Evolutionary conservation across 148 eudicot species (phyloP), one percentile per base, ranked within the genome.

Genomic region (Arctostaphylos glauca): DNA sequence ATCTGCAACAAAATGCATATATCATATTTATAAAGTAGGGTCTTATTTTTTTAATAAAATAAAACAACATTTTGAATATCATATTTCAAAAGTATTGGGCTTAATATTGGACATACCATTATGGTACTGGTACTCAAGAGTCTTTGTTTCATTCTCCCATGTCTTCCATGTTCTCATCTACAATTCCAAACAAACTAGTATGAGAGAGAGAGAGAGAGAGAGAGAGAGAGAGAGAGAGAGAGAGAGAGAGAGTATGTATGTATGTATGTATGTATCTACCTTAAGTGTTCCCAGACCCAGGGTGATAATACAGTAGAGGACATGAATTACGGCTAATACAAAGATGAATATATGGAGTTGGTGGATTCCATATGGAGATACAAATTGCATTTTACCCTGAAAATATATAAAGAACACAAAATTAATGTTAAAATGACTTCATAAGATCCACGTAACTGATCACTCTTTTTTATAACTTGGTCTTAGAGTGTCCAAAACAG

Each of bases 161-260:
- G 72, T 66, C 81, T 82, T 88, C 92, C 92, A 90, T 68, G 47
- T 83, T 43, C 89, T 88, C 92, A 90, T 90, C 92, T 90, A 78
- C 78, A 86, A 19, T 10, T 12, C 13, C 23, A 15, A 31, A 54
- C 4, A 49, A 38, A 0, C 38, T 31, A 31, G 38, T 31, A 31
- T 87, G 60, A 89, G 38, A 31, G 38, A 31, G 38, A 31, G 38
- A 31, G 38, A 31, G 38, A 31, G 38, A 31, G 38, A 31, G 38
- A 31, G 38, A 31, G 38, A 31, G 38, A 31, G n/a, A n/a, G n/a
- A n/a, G n/a, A n/a, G n/a, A 31, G 38, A 31, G 38, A 31, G 38
- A 31, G 38, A 0, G 38, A 31, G n/a, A n/a, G n/a, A n/a, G n/a
- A n/a, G n/a, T 87, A 60, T 66, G 85, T 76, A 85, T 88, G 55